Evolutionary conservation across 345 rosid genomes (phyloP).

Genomic region (Aurinia saxatilis): DNA sequence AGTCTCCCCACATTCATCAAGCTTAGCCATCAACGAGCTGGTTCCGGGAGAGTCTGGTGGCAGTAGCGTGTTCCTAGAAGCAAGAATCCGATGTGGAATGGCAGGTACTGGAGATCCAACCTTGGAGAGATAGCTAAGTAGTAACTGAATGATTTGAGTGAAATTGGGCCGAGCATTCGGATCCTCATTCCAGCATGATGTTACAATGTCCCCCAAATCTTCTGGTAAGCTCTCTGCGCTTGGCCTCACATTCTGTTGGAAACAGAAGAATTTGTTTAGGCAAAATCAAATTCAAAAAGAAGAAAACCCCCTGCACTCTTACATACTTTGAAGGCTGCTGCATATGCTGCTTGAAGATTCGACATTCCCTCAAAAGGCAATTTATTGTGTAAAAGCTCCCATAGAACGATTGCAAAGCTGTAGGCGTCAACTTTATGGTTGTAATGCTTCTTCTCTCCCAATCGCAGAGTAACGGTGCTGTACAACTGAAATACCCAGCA

Average conservation of each 20-base stretch:
- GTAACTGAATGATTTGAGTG: slow-evolving; percentile 76
- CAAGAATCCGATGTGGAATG: slow-evolving; percentile 50
- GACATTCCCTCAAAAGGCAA: slow-evolving; percentile 98
- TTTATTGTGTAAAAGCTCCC: slow-evolving; percentile 96
- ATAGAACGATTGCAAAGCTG: slow-evolving; percentile 91
- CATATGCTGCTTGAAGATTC: slow-evolving; percentile 96
- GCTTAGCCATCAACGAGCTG: slow-evolving; percentile 76
- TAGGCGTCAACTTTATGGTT: slow-evolving; percentile 95
- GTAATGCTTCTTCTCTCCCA: slow-evolving; percentile 95
- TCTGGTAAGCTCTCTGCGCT: slow-evolving; percentile 78
- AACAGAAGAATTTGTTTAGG: background rate
- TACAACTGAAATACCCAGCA: slow-evolving; percentile 51
- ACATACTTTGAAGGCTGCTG: slow-evolving; percentile 86
- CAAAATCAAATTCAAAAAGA: background rate
- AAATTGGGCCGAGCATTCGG: slow-evolving; percentile 84
- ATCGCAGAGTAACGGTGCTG: slow-evolving; percentile 85
- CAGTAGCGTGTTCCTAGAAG: slow-evolving; percentile 54
- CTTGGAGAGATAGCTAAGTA: slow-evolving; percentile 54
- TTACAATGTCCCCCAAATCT: slow-evolving; percentile 66
- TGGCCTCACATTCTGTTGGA: slow-evolving; percentile 74
- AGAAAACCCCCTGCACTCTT: background rate
- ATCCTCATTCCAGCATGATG: slow-evolving; percentile 93
- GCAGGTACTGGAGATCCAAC: slow-evolving; percentile 48
- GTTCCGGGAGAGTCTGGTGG: slow-evolving; percentile 93
- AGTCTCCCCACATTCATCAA: slow-evolving; percentile 57